phyloP scores from a whole-genome alignment of 108 stramenopile genomes.

The Aurantiochytrium sp. region DNA sequence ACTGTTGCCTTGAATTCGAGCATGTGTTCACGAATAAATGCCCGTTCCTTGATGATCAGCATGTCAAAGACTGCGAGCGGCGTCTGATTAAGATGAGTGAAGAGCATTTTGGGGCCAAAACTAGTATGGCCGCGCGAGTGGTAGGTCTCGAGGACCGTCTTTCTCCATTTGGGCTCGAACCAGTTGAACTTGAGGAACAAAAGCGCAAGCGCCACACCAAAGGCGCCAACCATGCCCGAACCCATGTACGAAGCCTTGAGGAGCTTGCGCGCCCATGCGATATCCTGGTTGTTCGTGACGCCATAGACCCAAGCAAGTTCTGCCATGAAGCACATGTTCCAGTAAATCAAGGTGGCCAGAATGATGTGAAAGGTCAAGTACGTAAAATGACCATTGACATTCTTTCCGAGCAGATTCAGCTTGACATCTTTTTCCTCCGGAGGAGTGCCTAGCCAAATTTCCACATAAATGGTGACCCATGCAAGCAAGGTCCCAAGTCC shows the following conservation, averaged over 20 bases:
- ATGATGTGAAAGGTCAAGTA: conserved; percentile 10
- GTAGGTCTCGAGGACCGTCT: not conserved
- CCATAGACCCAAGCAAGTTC: not conserved
- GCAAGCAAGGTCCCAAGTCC: not conserved
- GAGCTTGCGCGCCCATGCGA: not conserved
- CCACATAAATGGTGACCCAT: not conserved
- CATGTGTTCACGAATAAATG: not conserved
- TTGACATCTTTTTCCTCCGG: not conserved
- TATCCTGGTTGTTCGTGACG: not conserved
- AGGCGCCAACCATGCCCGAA: not conserved
- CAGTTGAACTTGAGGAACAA: conserved; percentile 17
- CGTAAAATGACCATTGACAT: not conserved
- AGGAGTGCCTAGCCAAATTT: not conserved
- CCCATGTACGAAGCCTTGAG: not conserved
- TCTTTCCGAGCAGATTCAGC: not conserved
- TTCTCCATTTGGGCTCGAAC: not conserved
- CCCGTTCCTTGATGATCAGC: not conserved
- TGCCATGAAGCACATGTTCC: not conserved
- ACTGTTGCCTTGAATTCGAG: not conserved
- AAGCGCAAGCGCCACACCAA: not conserved
- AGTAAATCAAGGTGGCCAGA: not conserved
- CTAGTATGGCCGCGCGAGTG: not conserved
- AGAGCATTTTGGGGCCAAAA: not conserved
- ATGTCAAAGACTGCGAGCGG: not conserved
- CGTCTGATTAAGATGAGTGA: not conserved